Base-by-base conservation (phyloP, 106 monocot species). In the Gastrodia elata region DNA sequence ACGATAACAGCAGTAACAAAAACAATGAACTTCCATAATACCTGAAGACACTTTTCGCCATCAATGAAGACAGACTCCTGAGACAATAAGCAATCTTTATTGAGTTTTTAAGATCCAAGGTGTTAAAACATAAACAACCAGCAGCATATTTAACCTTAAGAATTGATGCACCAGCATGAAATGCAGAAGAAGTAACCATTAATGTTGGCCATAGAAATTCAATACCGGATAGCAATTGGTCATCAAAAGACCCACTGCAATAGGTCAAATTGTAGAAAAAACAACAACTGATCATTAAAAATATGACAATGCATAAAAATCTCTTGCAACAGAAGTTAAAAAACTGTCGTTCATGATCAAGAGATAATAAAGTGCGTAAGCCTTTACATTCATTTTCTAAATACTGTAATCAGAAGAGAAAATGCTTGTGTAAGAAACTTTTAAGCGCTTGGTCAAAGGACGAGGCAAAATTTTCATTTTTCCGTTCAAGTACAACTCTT, bases 41-140 rank as follows among this genome's bases (percentile, higher is more conserved):
- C 98, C 98, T 93, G 68, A 77, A 98, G 91, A 34, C 77, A 88
- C 83, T 77, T 89, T 65, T 81, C 75, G 57, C 91, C 88, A 82
- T 98, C 93, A 77, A 91, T 81, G 77, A 98, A 98, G 77, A 89
- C 85, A 81, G 87, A 98, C 67, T 98, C 98, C 98, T 98, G 91
- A 61, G 26, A 67, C 15, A 32, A 27, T 16, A 72, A 38, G 35
- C 30, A n/a, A n/a, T 43, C 14, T 73, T 56, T 20, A 44, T 41
- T 32, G 33, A 38, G 56, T 39, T 41, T 74, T 6, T 28, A 18
- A 39, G 24, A 35, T 55, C 16, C n/a, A 6, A 40, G 26, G 33
- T 36, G 38, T 25, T 16, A 40, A 27, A 61, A 80, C 7, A 28
- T 30, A 32, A 71, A 43, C 36, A 74, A 24, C 38, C 9, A 27